Conservation (phyloP, 129 eudicot genomes). For the Helichrysum umbraculigerum region DNA sequence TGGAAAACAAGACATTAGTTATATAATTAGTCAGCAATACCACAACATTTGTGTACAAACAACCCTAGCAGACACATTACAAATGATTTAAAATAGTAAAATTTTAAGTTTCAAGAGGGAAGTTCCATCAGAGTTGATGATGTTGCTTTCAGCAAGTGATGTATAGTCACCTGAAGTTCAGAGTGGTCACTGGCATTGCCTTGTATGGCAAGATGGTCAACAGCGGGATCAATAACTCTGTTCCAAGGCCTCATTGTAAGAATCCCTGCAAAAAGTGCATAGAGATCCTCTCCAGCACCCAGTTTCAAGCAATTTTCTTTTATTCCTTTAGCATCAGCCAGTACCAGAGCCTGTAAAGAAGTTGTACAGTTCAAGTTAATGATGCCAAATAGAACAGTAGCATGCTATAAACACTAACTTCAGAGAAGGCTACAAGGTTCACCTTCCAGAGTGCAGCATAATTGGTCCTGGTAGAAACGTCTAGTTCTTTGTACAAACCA, state of each 20-base stretch:
- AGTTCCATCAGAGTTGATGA: neutral
- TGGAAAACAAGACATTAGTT: conserved; percentile 35
- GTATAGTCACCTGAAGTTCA: conserved; percentile 71
- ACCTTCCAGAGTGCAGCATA: conserved; percentile 98
- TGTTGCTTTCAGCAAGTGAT: neutral
- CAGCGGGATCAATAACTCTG: conserved; percentile 74
- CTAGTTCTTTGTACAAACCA: conserved; percentile 90
- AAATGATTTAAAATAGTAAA: no score
- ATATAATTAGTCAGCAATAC: neutral
- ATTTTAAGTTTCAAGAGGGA: neutral
- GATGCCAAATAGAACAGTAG: neutral
- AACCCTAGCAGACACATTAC: no score
- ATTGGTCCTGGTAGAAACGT: conserved; percentile 54
- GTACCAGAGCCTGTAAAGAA: conserved; percentile 63
- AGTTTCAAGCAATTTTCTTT: conserved; percentile 70
- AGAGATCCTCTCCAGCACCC: conserved; percentile 95
- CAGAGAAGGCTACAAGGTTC: neutral
- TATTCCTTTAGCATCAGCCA: conserved; percentile 78
- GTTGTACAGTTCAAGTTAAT: neutral
- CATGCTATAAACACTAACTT: neutral
- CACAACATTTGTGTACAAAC: neutral
- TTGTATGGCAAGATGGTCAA: conserved; percentile 81
- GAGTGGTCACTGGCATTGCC: conserved; percentile 73
- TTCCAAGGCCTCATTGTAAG: conserved; percentile 97
- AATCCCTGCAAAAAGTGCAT: conserved; percentile 85